These are phyloP conservation scores for Ascochyta viciae-villosae DNA, from an alignment of 2,329 filamentous ascomycete species.

Conservation along the genomic window DNA sequence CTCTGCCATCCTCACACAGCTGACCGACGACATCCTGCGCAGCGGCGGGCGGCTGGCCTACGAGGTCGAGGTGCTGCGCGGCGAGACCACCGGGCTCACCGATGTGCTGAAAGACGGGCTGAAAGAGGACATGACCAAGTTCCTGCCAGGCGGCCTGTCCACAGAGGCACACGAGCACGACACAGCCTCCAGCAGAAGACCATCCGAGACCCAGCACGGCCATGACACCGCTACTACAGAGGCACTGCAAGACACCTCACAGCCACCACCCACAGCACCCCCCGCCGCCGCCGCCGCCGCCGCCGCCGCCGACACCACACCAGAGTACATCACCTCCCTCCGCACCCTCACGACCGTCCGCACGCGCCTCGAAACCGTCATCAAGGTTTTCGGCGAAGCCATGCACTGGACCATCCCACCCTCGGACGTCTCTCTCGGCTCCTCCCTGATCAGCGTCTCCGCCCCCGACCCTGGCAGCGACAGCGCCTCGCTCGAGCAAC, in stretches of 20 bases:
- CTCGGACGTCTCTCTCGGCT: constrained; percentile 81
- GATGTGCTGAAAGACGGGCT: constrained; percentile 79
- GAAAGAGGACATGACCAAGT: constrained; percentile 73
- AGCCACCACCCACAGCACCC: not conserved
- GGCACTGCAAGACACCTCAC: not conserved
- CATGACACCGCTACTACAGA: not conserved
- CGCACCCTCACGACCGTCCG: constrained; percentile 84
- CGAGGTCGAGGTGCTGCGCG: constrained; percentile 91
- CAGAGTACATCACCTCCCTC: constrained; percentile 73
- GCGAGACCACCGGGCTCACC: constrained; percentile 80
- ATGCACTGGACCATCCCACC: constrained; percentile 95
- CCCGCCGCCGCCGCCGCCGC: too few relatives aligned
- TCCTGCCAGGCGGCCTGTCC: constrained; percentile 63
- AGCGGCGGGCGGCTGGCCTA: constrained; percentile 89
- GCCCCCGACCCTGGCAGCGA: constrained; percentile 75
- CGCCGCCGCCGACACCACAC: constrained; percentile 22
- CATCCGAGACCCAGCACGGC: constrained; percentile 1
- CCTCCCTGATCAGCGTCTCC: constrained; percentile 88
- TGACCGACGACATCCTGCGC: constrained; percentile 93
- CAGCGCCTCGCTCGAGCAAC: constrained; percentile 78
- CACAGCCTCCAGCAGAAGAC: not conserved
- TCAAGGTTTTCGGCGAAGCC: constrained; percentile 90
- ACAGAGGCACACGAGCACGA: constrained; percentile 17
- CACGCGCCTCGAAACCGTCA: constrained; percentile 83
- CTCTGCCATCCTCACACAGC: constrained; percentile 79